These are phyloP conservation scores for Hawksworthiomyces lignivorus DNA, from an alignment of 2,329 filamentous ascomycete species.

Conservation along the genomic window DNA sequence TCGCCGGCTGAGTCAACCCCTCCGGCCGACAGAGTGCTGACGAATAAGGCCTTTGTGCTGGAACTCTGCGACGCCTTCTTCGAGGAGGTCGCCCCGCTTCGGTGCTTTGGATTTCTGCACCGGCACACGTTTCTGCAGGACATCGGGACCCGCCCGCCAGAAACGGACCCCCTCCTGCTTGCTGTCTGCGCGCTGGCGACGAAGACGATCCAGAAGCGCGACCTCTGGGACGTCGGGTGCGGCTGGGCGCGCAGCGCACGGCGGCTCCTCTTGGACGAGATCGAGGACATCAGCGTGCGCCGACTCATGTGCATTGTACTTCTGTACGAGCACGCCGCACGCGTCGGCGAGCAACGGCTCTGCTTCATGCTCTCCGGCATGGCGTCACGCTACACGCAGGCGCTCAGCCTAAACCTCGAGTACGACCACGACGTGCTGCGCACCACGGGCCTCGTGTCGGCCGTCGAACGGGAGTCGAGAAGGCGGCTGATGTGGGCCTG, in stretches of 20 bases:
- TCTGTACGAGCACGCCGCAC: slow-evolving; percentile 3
- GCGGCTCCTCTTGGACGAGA: not conserved
- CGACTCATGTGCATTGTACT: slow-evolving; percentile 5
- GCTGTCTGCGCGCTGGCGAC: slow-evolving; percentile 6
- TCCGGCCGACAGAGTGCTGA: not conserved
- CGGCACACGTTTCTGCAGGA: slow-evolving; percentile 1
- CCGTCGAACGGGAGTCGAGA: not conserved
- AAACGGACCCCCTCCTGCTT: not conserved
- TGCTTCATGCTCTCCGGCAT: slow-evolving; percentile 5
- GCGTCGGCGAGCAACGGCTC: not conserved
- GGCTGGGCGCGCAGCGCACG: not conserved
- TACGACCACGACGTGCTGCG: slow-evolving; percentile 2
- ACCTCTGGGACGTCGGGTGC: slow-evolving; percentile 1
- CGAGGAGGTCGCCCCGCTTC: not conserved
- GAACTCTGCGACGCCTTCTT: not conserved
- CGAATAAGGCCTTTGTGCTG: not conserved
- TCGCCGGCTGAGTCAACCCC: too few relatives aligned
- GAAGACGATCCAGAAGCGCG: not conserved
- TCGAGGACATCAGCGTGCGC: not conserved
- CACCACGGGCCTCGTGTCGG: not conserved
- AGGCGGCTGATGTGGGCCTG: slow-evolving; percentile 8
- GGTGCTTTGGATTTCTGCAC: too few relatives aligned
- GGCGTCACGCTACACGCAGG: slow-evolving; percentile 4
- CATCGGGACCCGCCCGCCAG: not conserved
- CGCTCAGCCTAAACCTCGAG: slow-evolving; percentile 6